phyloP scores from a whole-genome alignment of 2,329 filamentous ascomycete species.

The Taxawa tesnikishii region DNA sequence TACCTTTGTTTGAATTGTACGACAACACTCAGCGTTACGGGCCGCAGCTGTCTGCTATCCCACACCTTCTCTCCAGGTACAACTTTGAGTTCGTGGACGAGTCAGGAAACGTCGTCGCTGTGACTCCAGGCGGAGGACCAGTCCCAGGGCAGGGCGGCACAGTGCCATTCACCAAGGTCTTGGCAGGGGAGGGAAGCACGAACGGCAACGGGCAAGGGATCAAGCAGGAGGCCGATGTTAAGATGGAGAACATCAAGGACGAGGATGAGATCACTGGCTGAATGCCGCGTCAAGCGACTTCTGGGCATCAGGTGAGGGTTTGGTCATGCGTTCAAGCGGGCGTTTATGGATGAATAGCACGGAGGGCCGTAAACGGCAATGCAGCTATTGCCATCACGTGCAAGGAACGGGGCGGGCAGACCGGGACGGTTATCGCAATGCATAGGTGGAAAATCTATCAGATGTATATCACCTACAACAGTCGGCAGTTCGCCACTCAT shows the following conservation, averaged over 20 bases:
- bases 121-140: conserved; percentile 62
- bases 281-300: not conserved
- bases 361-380: not conserved
- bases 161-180: conserved; percentile 51
- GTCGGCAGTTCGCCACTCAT: too few species aligned
- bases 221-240: not conserved
- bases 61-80: conserved; percentile 85
- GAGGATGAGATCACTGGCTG: conserved; percentile 4
- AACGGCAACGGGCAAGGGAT: not conserved
- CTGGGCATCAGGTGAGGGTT: not conserved
- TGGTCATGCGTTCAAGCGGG: conserved; percentile 5
- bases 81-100: conserved; percentile 98
- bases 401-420: too few species aligned
- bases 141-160: conserved; percentile 36
- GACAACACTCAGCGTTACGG: conserved; percentile 94
- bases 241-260: not conserved
- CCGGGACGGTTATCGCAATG: too few species aligned
- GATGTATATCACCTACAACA: too few species aligned
- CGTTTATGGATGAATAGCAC: not conserved
- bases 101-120: conserved; percentile 71
- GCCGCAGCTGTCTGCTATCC: conserved; percentile 90
- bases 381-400: too few species aligned
- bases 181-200: conserved; percentile 41
- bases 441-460: too few species aligned
- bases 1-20: conserved; percentile 94